Conservation (phyloP, 768 basidiomycete genomes). For the Suillus cothurnatus region DNA sequence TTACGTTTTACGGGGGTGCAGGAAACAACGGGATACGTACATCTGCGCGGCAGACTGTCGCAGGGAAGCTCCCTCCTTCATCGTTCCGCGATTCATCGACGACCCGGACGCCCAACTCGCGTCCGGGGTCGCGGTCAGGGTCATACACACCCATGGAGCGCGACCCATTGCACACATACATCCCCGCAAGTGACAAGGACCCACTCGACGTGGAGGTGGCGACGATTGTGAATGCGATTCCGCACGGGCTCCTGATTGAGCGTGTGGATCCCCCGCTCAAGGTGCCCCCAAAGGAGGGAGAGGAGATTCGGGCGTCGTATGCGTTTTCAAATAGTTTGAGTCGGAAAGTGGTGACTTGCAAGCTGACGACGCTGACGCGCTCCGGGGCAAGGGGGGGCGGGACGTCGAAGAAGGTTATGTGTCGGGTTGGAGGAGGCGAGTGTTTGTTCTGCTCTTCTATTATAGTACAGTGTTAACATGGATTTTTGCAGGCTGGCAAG, state of each 20-base stretch:
- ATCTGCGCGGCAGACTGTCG: slow-evolving; percentile 37
- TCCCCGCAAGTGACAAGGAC: slow-evolving; percentile 67
- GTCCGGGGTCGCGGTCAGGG: slow-evolving; percentile 67
- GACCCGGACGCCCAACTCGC: slow-evolving; percentile 57
- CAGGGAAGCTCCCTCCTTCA: slow-evolving; percentile 63
- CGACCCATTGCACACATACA: slow-evolving; percentile 61
- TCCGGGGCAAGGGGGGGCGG: slow-evolving; percentile 47
- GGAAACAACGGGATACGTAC: slow-evolving; percentile 32
- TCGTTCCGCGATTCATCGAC: slow-evolving; percentile 66
- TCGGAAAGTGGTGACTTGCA: slow-evolving; percentile 76
- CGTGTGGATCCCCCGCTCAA: slow-evolving; percentile 79
- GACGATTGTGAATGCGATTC: slow-evolving; percentile 68
- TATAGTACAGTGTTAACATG: not conserved
- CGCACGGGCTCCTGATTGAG: slow-evolving; percentile 77
- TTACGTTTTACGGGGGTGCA: slow-evolving; percentile 53
- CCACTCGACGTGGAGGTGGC: slow-evolving; percentile 85
- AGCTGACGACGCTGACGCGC: slow-evolving; percentile 77
- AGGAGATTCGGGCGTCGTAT: slow-evolving; percentile 85
- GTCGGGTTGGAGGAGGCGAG: slow-evolving; percentile 84
- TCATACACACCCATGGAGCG: slow-evolving; percentile 62
- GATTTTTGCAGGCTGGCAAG: slow-evolving; percentile 67
- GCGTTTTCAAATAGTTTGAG: slow-evolving; percentile 74
- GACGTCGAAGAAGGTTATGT: slow-evolving; percentile 84
- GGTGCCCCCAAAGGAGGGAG: slow-evolving; percentile 64
- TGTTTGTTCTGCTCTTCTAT: slow-evolving; percentile 17